Evolutionary conservation across 2,329 filamentous ascomycete genomes (phyloP), one percentile per base, ranked within the genome.

Genomic region (Penicillium sp.): DNA sequence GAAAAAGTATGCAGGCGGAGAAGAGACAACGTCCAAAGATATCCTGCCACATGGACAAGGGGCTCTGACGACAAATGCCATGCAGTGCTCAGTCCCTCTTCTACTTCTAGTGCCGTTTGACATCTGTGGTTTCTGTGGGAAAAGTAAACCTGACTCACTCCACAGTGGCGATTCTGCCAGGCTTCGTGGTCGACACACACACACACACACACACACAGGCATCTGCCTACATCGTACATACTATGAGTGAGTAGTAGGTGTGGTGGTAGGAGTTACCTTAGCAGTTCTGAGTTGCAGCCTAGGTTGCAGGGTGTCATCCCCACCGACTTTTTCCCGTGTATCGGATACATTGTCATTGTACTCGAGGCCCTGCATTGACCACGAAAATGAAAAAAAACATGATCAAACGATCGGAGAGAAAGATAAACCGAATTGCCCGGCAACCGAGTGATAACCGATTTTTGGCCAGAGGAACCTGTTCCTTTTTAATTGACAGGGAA

Each of bases 251-350:
- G 31, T n/a, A 17, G 35, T n/a, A 23, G 19, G 21, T 17, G 6
- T 41, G n/a, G 6, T 41, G n/a, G 19, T 12, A 23, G 25, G 13
- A 42, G 38, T 31, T 19, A 51, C 25, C 27, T 33, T 6, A 4
- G 7, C n/a, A 44, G 10, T 25, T 6, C 1, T 44, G 49, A 35
- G 27, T 53, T 56, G 35, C 35, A 42, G 42, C n/a, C 27, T 19
- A 33, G 10, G 12, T 49, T 54, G 42, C 49, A 51, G 42, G 36
- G n/a, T 59, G 49, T 48, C 59, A 58, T 61, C 61, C 49, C 63
- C 65, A 63, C 63, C 63, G 65, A 65, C 62, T 60, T 56, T 64
- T 64, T 58, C 49, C 53, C 39, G 47, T 45, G 62, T 65, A 49
- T 47, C 44, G 52, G 44, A 63, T 61, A 67, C 64, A 65, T 61